Evolutionary conservation across 345 rosid species (phyloP).

Genomic region (Populus ilicifolia): DNA sequence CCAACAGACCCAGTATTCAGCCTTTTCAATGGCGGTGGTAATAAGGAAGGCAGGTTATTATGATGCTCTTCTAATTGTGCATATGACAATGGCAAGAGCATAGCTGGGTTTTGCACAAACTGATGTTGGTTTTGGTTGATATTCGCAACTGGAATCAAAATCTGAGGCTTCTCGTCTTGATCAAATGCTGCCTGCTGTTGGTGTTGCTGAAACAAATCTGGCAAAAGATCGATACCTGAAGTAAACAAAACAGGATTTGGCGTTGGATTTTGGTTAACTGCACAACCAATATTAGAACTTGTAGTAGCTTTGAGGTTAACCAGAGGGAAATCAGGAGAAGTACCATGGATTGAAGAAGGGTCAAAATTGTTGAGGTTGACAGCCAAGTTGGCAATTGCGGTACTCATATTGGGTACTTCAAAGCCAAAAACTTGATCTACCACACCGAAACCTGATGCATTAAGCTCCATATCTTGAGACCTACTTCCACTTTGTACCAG

Average conservation of each 20-base stretch:
- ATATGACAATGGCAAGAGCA: slow-evolving; percentile 39
- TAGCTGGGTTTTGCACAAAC: slow-evolving; percentile 43
- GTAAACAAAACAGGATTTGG: slow-evolving; percentile 11
- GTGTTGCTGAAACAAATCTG: slow-evolving; percentile 21
- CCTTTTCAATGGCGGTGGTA: slow-evolving; percentile 45
- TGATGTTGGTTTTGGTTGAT: slow-evolving; percentile 52
- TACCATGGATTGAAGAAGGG: slow-evolving; percentile 27
- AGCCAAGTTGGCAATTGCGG: slow-evolving; percentile 14
- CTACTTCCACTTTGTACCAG: slow-evolving; percentile 43
- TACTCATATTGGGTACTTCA: slow-evolving; percentile 29
- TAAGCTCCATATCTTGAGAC: slow-evolving; percentile 38
- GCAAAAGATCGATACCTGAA: slow-evolving; percentile 16
- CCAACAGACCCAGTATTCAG: slow-evolving; percentile 14
- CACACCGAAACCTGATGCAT: slow-evolving; percentile 49
- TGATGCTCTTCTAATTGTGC: slow-evolving; percentile 49
- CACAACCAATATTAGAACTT: slow-evolving; percentile 15
- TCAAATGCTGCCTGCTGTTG: slow-evolving; percentile 18
- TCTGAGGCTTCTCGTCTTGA: slow-evolving; percentile 47
- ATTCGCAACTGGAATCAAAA: slow-evolving; percentile 40
- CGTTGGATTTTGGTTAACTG: slow-evolving; percentile 18
- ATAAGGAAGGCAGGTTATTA: slow-evolving; percentile 20
- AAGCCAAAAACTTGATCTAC: slow-evolving; percentile 60
- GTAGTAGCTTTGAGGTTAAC: slow-evolving; percentile 15
- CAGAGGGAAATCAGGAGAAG: slow-evolving; percentile 31
- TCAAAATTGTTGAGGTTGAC: slow-evolving; percentile 26